These are phyloP conservation scores for Penicillium rolfsii DNA, from an alignment of 2,329 filamentous ascomycete genomes.

Conservation along the genomic window DNA sequence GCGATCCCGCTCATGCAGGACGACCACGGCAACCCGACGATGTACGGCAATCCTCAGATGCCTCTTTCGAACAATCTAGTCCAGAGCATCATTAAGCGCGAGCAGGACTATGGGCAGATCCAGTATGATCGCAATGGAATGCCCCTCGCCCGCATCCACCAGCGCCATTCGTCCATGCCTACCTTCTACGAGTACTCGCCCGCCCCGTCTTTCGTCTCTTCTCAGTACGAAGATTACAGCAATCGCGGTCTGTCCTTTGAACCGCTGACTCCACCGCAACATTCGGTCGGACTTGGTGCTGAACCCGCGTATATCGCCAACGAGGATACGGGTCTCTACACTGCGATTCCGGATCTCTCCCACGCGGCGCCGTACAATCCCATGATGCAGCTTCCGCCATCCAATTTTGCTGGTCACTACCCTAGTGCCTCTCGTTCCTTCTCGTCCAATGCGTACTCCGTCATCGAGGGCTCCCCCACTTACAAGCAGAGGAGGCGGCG, in stretches of 20 bases:
- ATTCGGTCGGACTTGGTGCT: slow-evolving; percentile 75
- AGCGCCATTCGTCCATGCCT: slow-evolving; percentile 97
- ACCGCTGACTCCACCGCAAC: slow-evolving; percentile 93
- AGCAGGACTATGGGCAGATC: slow-evolving; percentile 78
- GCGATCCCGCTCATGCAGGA: slow-evolving; percentile 62
- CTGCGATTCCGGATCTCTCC: slow-evolving; percentile 85
- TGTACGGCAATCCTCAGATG: slow-evolving; percentile 67
- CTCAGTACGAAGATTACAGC: slow-evolving; percentile 97
- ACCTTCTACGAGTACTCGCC: slow-evolving; percentile 98
- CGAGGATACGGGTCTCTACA: slow-evolving; percentile 95
- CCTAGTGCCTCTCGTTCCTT: slow-evolving; percentile 67
- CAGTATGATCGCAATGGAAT: slow-evolving; percentile 94
- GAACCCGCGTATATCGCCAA: slow-evolving; percentile 98
- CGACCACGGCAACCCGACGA: slow-evolving; percentile 66
- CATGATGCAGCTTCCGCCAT: slow-evolving; percentile 87
- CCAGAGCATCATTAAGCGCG: slow-evolving; percentile 80
- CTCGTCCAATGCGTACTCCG: slow-evolving; percentile 84
- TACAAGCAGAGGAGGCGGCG: slow-evolving; percentile 96
- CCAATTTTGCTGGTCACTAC: slow-evolving; percentile 80
- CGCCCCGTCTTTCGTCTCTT: slow-evolving; percentile 97
- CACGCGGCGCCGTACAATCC: slow-evolving; percentile 77
- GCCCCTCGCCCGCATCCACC: slow-evolving; percentile 78
- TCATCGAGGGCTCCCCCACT: slow-evolving; percentile 95
- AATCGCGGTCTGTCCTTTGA: slow-evolving; percentile 95
- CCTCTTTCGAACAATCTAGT: slow-evolving; percentile 69